Percentiles rank a stretch among this genome's conserved stretches.
Evolutionary conservation across 1,139 yeast genomes (phyloP).

Genomic region (Saccharomyces hybrid): DNA sequence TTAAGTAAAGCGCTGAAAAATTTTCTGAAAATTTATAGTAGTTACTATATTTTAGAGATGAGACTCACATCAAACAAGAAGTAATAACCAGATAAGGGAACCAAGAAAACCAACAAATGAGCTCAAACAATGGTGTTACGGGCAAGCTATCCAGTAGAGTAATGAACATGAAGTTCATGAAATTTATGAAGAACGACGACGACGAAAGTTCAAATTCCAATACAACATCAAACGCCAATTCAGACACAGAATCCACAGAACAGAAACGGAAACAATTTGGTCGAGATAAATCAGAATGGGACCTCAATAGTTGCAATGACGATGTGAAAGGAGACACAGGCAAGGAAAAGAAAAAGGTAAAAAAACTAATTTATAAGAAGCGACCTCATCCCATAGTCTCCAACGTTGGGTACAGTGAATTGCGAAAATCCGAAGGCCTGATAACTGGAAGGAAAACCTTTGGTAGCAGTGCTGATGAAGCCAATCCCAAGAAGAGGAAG

Average conservation of each 20-base stretch:
- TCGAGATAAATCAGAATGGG: slow-evolving; percentile 36
- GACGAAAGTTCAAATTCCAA: slow-evolving; percentile 34
- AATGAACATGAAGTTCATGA: slow-evolving; percentile 32
- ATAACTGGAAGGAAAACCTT: slow-evolving; percentile 1
- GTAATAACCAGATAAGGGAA: not conserved
- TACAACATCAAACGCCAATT: not conserved
- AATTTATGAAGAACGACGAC: slow-evolving; percentile 40
- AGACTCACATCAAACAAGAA: not conserved
- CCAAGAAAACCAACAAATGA: not conserved
- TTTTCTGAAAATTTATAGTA: not conserved
- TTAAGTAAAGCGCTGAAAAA: slow-evolving; percentile 1
- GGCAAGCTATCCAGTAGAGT: slow-evolving; percentile 32
- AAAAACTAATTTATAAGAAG: slow-evolving; percentile 3
- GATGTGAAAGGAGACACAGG: not conserved
- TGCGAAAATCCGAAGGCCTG: slow-evolving; percentile 5
- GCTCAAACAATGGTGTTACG: slow-evolving; percentile 11
- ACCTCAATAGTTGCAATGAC: slow-evolving; percentile 6
- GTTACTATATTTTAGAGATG: not conserved
- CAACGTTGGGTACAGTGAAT: slow-evolving; percentile 4
- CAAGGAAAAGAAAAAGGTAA: slow-evolving; percentile 1
- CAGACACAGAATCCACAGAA: slow-evolving; percentile 22
- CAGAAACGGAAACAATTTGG: slow-evolving; percentile 39
- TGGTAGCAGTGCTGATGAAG: slow-evolving; percentile 5
- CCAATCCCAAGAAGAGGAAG: slow-evolving; percentile 5
- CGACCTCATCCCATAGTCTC: not conserved